A percentile compares a stretch with the other conserved stretches of the same genome.
phyloP scores from a whole-genome alignment of 2,329 filamentous ascomycete genomes.

The Penicillium palitans region DNA sequence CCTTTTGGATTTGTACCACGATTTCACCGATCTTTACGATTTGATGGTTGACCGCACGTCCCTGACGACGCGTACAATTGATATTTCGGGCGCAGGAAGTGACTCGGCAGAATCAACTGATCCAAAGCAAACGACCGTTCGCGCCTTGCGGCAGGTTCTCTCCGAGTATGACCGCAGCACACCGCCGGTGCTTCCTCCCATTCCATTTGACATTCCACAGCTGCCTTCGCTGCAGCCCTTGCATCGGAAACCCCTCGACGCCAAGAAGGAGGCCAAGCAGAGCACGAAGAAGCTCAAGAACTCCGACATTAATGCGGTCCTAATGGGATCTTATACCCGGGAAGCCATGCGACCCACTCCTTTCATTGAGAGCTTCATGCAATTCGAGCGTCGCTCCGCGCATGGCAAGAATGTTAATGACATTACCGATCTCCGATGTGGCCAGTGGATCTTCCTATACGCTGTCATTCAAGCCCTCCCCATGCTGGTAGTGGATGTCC shows the following conservation, averaged over 20 bases:
- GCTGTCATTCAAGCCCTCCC: slow-evolving; percentile 52
- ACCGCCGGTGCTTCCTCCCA: slow-evolving; percentile 83
- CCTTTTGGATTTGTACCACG: slow-evolving; percentile 76
- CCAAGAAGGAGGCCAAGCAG: slow-evolving; percentile 73
- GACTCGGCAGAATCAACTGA: slow-evolving; percentile 41
- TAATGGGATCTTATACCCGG: slow-evolving; percentile 80
- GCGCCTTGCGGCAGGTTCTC: slow-evolving; percentile 75
- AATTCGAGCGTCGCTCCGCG: slow-evolving; percentile 48
- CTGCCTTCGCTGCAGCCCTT: slow-evolving; percentile 69
- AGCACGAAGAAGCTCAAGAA: slow-evolving; percentile 71
- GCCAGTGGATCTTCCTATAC: slow-evolving; percentile 55
- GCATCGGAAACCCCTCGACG: slow-evolving; percentile 63
- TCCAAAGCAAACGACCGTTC: slow-evolving; percentile 59
- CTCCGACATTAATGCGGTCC: slow-evolving; percentile 71
- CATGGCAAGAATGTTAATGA: slow-evolving; percentile 48
- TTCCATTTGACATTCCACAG: slow-evolving; percentile 84
- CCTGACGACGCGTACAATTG: slow-evolving; percentile 75
- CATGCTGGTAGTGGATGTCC: slow-evolving; percentile 52
- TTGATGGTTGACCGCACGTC: slow-evolving; percentile 77
- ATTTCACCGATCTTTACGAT: slow-evolving; percentile 85
- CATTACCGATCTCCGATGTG: slow-evolving; percentile 48
- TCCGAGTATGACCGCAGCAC: slow-evolving; percentile 86
- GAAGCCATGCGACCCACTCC: slow-evolving; percentile 59
- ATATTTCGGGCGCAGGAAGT: slow-evolving; percentile 60
- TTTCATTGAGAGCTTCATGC: slow-evolving; percentile 51